Conservation (phyloP, 2,329 filamentous ascomycete genomes). For the Botryosphaeria dothidea region DNA sequence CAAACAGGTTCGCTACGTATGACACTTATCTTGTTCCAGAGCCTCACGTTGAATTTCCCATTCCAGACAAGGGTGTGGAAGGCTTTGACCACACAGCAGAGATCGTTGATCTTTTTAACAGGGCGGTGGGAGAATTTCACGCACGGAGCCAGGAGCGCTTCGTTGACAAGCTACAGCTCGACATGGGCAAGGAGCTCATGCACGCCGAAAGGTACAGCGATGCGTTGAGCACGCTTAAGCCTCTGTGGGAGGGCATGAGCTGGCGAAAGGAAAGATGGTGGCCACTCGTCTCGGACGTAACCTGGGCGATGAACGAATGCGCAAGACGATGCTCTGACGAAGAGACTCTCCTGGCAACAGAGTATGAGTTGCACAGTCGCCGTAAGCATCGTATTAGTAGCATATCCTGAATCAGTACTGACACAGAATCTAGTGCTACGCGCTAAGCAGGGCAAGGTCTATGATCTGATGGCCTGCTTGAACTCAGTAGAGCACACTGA, state of each 20-base stretch:
- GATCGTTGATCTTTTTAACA: constrained; percentile 50
- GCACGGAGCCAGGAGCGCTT: constrained; percentile 55
- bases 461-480: constrained; percentile 52
- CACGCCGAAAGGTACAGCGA: constrained; percentile 51
- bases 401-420: constrained; percentile 15
- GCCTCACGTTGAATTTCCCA: constrained; percentile 56
- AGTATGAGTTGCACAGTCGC: constrained; percentile 56
- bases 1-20: constrained; percentile 55
- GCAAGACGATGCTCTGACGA: constrained; percentile 47
- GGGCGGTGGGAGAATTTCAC: constrained; percentile 53
- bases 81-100: constrained; percentile 55
- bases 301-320: constrained; percentile 57
- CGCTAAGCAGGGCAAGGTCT: constrained; percentile 35
- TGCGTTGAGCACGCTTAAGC: constrained; percentile 52
- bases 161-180: constrained; percentile 55
- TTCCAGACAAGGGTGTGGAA: constrained; percentile 37
- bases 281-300: constrained; percentile 54
- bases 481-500: constrained; percentile 34
- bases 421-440: constrained; percentile 30
- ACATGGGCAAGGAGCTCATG: constrained; percentile 57
- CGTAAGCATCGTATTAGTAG: constrained; percentile 24
- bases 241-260: constrained; percentile 57
- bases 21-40: constrained; percentile 63
- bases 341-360: constrained; percentile 52
- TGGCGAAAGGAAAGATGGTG: constrained; percentile 65